Conservation (phyloP, 495 filamentous ascomycete genomes). For the Penicillium psychrofluorescens region DNA sequence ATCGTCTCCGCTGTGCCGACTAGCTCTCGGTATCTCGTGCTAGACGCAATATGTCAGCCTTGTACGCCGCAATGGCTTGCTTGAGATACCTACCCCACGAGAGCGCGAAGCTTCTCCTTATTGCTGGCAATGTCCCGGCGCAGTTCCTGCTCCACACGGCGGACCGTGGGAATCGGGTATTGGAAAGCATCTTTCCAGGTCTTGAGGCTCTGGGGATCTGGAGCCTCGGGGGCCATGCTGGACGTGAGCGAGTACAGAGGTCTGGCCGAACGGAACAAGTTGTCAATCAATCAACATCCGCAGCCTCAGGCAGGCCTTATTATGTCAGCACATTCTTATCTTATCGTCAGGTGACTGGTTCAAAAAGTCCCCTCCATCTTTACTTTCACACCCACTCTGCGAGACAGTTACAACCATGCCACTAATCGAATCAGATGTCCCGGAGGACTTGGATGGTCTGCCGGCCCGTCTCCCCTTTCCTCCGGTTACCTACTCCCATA, state of each 20-base stretch:
- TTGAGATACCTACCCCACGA: constrained; percentile 62
- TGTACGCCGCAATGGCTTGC: too few relatives aligned
- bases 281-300: background rate
- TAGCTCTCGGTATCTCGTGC: constrained; percentile 85
- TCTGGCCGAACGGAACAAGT: constrained; percentile 1
- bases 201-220: constrained; percentile 51
- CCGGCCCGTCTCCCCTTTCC: constrained; percentile 60
- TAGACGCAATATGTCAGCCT: constrained; percentile 11
- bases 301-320: background rate
- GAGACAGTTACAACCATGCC: constrained; percentile 18
- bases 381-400: background rate
- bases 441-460: constrained; percentile 10
- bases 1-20: constrained; percentile 90
- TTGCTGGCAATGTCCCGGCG: constrained; percentile 67
- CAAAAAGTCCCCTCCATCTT: background rate
- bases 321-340: background rate
- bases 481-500: constrained; percentile 74
- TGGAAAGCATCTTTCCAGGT: constrained; percentile 65
- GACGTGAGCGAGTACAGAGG: background rate
- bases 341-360: background rate
- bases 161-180: constrained; percentile 56
- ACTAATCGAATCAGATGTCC: constrained; percentile 19
- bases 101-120: constrained; percentile 76
- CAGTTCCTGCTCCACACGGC: constrained; percentile 56
- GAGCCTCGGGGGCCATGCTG: constrained; percentile 50